Evolutionary conservation across 306 rosid species (phyloP).

Genomic region (Oemleria cerasiformis): DNA sequence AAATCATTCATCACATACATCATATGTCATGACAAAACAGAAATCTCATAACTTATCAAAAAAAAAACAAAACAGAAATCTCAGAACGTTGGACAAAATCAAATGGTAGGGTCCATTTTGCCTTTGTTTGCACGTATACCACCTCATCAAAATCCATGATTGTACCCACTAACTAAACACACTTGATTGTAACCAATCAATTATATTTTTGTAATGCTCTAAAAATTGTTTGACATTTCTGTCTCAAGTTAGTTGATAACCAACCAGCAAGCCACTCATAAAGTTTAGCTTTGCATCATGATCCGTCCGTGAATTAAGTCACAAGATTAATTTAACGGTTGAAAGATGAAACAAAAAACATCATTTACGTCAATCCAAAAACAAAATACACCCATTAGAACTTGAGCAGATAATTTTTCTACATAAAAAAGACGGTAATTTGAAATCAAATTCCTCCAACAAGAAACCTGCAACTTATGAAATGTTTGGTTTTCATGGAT

Average conservation of each 20-base stretch:
- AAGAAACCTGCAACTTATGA: not conserved
- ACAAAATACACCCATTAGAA: not conserved
- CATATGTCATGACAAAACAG: slow-evolving; percentile 5
- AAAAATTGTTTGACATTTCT: not conserved
- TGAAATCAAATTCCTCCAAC: not conserved
- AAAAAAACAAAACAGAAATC: not conserved
- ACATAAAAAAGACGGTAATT: not conserved
- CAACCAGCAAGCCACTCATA: not conserved
- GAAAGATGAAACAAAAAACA: not conserved
- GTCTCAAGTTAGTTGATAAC: not conserved
- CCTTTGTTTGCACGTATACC: slow-evolving; percentile 40
- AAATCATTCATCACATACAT: too few relatives aligned
- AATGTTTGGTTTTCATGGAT: slow-evolving; percentile 12
- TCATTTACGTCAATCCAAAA: not conserved
- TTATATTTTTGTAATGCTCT: not conserved
- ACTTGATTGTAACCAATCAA: slow-evolving; percentile 16
- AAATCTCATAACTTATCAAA: slow-evolving; percentile 3
- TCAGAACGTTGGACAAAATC: slow-evolving; percentile 28
- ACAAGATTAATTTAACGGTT: not conserved
- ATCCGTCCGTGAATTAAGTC: not conserved
- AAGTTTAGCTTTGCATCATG: not conserved
- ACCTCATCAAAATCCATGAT: slow-evolving; percentile 35
- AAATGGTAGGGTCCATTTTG: slow-evolving; percentile 35
- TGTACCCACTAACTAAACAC: slow-evolving; percentile 32
- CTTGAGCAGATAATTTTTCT: slow-evolving; percentile 9